Evolutionary conservation across 2,329 filamentous ascomycete species (phyloP), one percentile per base, ranked within the genome.

Genomic region (Aureobasidium zeae): DNA sequence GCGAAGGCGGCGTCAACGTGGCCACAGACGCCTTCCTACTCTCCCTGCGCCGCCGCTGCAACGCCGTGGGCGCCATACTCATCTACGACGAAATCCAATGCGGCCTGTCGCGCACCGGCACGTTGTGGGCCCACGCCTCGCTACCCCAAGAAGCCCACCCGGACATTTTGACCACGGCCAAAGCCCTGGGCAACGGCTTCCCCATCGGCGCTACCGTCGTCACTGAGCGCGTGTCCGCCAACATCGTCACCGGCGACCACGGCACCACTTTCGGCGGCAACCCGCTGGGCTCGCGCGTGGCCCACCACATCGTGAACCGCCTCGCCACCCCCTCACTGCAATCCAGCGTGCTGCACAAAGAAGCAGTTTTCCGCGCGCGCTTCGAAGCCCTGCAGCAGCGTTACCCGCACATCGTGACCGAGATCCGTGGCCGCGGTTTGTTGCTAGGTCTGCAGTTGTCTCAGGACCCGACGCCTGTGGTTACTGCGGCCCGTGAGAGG

Each of bases 41-140:
- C 17, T 83, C 86, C 1, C 74, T 98, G n/a, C 86, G 86, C 47
- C 76, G 75, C 58, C 77, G 88, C 47, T 95, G 88, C 64, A 81
- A 80, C 45, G 81, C 86, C 54, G 86, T 95, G 22, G 86, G 86
- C 39, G 88, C 89, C 2, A 77, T 96, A 3, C 69, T 98, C 46
- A 83, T 95, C 58, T 89, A 91, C 63, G 91, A 98, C 57, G 91
- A 98, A 70, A 98, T 98, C 50, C 91, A 98, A 66, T 95, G 87
- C 62, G 91, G 91, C 42, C 71, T 98, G 24, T 79, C 81, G 19
- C 81, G 91, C 41, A 96, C 91, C 1, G 91, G 91, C 25, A 74
- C 72, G 10, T 73, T 98, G 55, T 98, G 91, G 91, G 91, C 91
- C 0, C 89, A 98, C 59, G 73, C 72, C 9, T 70, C 72, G 46